Evolutionary conservation across 148 eudicot genomes (phyloP).

Genomic region (Rhododendron mucronatum): DNA sequence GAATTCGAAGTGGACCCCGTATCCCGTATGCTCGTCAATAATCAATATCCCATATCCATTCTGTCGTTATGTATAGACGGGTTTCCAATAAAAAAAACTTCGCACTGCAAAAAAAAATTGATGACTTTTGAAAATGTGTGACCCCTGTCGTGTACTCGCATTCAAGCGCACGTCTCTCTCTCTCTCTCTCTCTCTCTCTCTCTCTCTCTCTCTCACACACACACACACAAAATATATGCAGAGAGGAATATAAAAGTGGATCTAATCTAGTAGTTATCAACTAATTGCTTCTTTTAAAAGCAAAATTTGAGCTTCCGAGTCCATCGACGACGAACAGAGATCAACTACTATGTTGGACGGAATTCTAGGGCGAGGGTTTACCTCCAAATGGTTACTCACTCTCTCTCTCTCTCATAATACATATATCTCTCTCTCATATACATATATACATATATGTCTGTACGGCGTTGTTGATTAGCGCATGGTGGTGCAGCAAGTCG

Average conservation of each 20-base stretch:
- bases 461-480: constrained; percentile 5
- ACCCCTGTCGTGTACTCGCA: not conserved
- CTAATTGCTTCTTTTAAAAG: not conserved
- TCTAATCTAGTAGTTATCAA: not conserved
- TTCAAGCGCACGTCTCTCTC: not conserved
- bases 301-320: not conserved
- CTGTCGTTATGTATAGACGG: too few species aligned
- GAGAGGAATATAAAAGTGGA: not conserved
- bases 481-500: constrained; percentile 42
- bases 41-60: too few species aligned
- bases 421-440: not conserved
- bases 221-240: not conserved
- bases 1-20: too few species aligned
- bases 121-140: not conserved
- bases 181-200: not conserved
- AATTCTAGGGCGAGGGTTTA: constrained; percentile 50
- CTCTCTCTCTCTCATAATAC: not conserved
- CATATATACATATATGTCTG: not conserved
- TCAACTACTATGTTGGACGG: constrained; percentile 58
- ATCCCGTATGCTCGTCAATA: too few species aligned
- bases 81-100: too few species aligned
- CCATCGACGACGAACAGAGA: constrained; percentile 5
- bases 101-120: not conserved
- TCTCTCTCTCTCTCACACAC: not conserved
- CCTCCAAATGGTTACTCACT: constrained; percentile 47